Evolutionary conservation across 2,329 filamentous ascomycete species (phyloP), one percentile per base, ranked within the genome.

Genomic region (Fusarium succisae): DNA sequence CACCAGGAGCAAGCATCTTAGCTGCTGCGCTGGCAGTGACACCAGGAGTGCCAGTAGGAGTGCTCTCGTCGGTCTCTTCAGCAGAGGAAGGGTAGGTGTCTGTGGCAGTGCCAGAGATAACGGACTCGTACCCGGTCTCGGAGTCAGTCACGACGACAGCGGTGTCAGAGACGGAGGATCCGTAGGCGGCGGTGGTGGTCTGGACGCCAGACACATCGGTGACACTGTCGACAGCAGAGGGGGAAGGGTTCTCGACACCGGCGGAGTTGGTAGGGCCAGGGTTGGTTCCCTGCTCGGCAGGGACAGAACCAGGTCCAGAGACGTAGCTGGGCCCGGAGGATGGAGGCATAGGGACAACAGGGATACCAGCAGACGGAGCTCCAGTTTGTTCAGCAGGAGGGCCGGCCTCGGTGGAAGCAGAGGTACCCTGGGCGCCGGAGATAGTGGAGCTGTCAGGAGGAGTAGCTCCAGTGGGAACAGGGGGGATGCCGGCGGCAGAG

Each of bases 11-110:
- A 48, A 75, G 69, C 41, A 73, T 69, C n/a, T 72, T 66, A 37
- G 77, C 80, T 30, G 78, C 81, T n/a, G 78, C 81, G 17, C 80
- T 81, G 32, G 80, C 74, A 35, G 79, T 78, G 45, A 80, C 78
- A 13, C 77, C 78, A 38, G 76, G 76, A 30, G 77, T 78, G 32
- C 77, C 70, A 26, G 79, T 76, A 44, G 80, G 70, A 66, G 74
- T 73, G 37, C 51, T 65, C 32, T 59, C 76, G 13, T 51, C 72
- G 15, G 70, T 68, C 17, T 61, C 66, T 8, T 68, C 74, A 28
- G 73, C 76, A 13, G 71, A 70, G n/a, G 73, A 66, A 35, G 67
- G 60, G 51, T 73, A 58, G 48, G 60, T 41, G 45, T 62, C 68
- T 15, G 60, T 65, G 39, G 57, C 68, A n/a, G 78, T 69, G 26